Percentiles rank a stretch among this genome's conserved stretches.
phyloP scores from a whole-genome alignment of 2,329 filamentous ascomycete species.

The Apiospora malaysiana region DNA sequence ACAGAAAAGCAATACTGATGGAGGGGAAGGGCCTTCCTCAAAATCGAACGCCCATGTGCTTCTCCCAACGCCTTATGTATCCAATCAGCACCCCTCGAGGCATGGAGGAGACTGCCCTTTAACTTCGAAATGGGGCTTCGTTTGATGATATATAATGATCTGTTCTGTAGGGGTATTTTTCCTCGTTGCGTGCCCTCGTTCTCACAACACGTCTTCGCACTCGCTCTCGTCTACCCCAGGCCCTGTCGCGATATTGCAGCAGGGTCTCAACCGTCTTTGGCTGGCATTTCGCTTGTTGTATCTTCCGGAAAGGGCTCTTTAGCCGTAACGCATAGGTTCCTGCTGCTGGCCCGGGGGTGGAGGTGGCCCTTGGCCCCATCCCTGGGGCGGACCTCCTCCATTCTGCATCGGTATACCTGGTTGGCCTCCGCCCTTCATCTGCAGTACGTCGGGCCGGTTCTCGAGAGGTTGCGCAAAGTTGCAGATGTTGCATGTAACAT shows the following conservation, averaged over 20 bases:
- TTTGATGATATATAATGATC: background rate
- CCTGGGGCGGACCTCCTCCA: slow-evolving; percentile 39
- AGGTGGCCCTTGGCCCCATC: slow-evolving; percentile 35
- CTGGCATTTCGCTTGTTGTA: background rate
- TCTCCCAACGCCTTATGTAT: slow-evolving; percentile 9
- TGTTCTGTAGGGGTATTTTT: background rate
- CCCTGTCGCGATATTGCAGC: too few species aligned
- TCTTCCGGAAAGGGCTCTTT: background rate
- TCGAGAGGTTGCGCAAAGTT: slow-evolving; percentile 74
- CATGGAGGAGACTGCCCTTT: background rate
- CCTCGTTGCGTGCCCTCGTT: background rate
- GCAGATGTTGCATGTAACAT: slow-evolving; percentile 77
- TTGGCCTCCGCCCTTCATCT: slow-evolving; percentile 47
- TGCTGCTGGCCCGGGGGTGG: slow-evolving; percentile 26
- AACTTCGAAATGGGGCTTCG: background rate
- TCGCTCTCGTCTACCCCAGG: background rate
- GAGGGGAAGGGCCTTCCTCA: background rate
- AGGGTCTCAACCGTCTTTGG: background rate
- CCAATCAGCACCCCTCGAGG: background rate
- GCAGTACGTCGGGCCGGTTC: slow-evolving; percentile 60
- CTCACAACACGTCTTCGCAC: background rate
- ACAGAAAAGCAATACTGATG: slow-evolving; percentile 5
- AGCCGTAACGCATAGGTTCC: slow-evolving; percentile 25
- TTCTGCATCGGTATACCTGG: slow-evolving; percentile 45
- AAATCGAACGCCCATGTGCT: slow-evolving; percentile 4